Conservation (phyloP, 148 eudicot genomes). For the Fagopyrum homotropicum region DNA sequence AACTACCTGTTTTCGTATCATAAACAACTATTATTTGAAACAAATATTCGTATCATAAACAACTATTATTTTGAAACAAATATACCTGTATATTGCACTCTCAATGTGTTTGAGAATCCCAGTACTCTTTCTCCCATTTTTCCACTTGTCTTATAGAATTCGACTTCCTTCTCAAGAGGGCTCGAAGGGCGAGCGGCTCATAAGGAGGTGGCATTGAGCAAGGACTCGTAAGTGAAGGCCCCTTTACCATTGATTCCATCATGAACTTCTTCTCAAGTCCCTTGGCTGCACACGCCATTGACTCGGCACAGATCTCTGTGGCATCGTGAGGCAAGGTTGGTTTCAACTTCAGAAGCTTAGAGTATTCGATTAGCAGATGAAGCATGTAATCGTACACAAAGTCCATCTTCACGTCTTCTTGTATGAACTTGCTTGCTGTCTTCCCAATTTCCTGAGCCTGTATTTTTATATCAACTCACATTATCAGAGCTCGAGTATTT, state of each 20-base stretch:
- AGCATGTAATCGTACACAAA: slow-evolving; percentile 82
- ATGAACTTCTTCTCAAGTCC: slow-evolving; percentile 53
- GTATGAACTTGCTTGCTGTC: slow-evolving; percentile 50
- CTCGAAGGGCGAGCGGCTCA: slow-evolving; percentile 19
- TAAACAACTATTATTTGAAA: background rate
- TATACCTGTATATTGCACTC: background rate
- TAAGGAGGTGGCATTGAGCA: slow-evolving; percentile 73
- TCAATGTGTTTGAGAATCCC: slow-evolving; percentile 28
- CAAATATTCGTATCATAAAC: background rate
- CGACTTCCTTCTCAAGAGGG: slow-evolving; percentile 25
- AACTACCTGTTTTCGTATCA: background rate
- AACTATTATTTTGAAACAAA: background rate
- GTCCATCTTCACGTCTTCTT: slow-evolving; percentile 58
- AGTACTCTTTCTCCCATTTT: slow-evolving; percentile 49
- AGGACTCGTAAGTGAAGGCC: slow-evolving; percentile 38
- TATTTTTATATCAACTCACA: background rate
- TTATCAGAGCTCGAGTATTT: background rate
- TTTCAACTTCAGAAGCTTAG: slow-evolving; percentile 64
- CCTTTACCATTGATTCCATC: slow-evolving; percentile 49
- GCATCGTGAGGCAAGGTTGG: slow-evolving; percentile 49
- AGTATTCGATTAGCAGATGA: slow-evolving; percentile 61
- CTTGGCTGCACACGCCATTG: slow-evolving; percentile 47
- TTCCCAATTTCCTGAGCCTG: slow-evolving; percentile 71
- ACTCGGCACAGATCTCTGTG: slow-evolving; percentile 67
- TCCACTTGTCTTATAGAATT: slow-evolving; percentile 39